Base-by-base conservation (phyloP, 2,329 filamentous ascomycete species). In the Xylariales sp. region DNA sequence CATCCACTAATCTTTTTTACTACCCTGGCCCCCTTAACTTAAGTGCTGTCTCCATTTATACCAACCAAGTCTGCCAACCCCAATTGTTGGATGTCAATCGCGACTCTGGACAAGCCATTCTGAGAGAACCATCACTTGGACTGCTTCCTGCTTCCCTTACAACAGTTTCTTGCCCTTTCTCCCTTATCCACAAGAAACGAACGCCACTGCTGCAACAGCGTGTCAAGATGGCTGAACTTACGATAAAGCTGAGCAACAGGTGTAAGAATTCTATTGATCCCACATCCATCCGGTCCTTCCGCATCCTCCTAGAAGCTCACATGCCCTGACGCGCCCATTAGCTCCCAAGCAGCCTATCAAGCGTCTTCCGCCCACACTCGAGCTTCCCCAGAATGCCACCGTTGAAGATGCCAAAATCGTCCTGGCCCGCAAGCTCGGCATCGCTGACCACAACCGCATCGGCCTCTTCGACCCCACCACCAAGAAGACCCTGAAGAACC, bases 401-500 rank as follows among this genome's bases (percentile, higher is more conserved):
- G 67, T 83, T 41, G 77, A 83, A 51, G 72, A 78, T 54, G 67
- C 76, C 47, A 82, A 83, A 66, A 61, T 62, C 28, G 50, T 63
- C 28, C 62, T 83, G 38, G 76, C 79, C 24, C 67, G 68, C 47
- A 59, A 66, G 45, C 60, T 68, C 13, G 66, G 66, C 31, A 65
- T 79, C 33, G 57, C 61, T 42, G 78, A 83, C 58, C 68, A 66
- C 55, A 80, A 83, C 61, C 76, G 78, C 40, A 67, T 83, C 44
- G 79, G 79, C 20, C 63, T 83, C 40, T 81, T 74, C 52, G 74
- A 82, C 47, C 72, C 79, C 0, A 59, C 66, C 27, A 76, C 72
- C 43, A 78, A 74, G 61, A 80, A 78, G 69, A 78, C 74, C 15
- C 57, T 83, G 49, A 82, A 81, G 62, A 70, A 83, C 61, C 72